Base-by-base conservation (phyloP, 1,284 basidiomycete species). In the Leccinum angustisporum region DNA sequence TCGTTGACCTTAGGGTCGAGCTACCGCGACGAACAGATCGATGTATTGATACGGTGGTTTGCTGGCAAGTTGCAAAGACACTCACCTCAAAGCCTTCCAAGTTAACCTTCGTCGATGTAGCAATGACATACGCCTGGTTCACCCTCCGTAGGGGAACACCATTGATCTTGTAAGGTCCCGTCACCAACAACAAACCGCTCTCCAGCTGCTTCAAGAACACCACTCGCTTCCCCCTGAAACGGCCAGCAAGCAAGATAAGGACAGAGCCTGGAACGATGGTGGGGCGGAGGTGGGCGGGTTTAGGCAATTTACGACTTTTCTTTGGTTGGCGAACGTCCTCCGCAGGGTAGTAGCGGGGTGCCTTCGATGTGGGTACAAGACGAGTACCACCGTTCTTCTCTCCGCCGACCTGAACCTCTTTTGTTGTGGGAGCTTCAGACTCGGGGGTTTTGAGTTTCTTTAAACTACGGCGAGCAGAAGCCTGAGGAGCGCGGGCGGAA, bases 121-220 rank as follows among this genome's bases (percentile, higher is more conserved):
- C 95, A 75, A 99, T 98, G 66, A 97, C 96, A 79, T 99, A 99
- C 62, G 97, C 95, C 85, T 98, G 97, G 85, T 97, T 97, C 67
- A 99, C 96, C 78, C 97, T 88, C 78, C 97, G 88, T 76, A 99
- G 85, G 71, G 97, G 97, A 53, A 99, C 97, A 79, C 97, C 97
- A 81, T 99, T 99, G 78, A 99, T 76, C 88, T 97, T 98, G 89
- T 89, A 98, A 61, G 97, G 97, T 65, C 97, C 97, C 57, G 95
- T 97, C 73, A 99, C 95, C 78, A 99, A 86, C 72, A 99, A 81
- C 71, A 99, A 81, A 66, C 97, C 97, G 68, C 92, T 94, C 72
- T 87, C 86, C 77, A 99, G 83, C 84, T 97, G 95, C 87, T 98
- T 98, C 80, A 99, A 83, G 83, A 96, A 97, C 62, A 99, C 95